Percentiles rank a stretch among this genome's conserved stretches.
Conservation (phyloP, 495 filamentous ascomycete genomes). For the Talaromyces ruber region DNA sequence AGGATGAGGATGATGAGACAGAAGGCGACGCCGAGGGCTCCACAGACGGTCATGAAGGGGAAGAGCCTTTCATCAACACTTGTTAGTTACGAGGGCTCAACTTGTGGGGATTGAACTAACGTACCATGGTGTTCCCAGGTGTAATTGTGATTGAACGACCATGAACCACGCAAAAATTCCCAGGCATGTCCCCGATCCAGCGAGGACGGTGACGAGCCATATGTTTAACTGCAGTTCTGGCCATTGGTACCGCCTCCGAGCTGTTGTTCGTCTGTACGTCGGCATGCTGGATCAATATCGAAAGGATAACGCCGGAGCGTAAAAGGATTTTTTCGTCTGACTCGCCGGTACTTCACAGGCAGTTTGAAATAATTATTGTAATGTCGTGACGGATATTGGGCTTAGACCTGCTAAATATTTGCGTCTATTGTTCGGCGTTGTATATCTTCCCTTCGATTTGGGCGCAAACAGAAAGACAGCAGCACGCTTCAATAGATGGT, state of each 20-base stretch:
- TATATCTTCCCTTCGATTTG: background rate
- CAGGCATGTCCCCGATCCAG: slow-evolving; percentile 66
- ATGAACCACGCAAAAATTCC: slow-evolving; percentile 87
- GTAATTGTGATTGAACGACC: slow-evolving; percentile 61
- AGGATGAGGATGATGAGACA: slow-evolving; percentile 63
- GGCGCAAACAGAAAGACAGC: background rate
- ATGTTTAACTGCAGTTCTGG: slow-evolving; percentile 86
- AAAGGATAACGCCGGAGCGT: background rate
- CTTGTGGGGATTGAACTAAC: slow-evolving; percentile 13
- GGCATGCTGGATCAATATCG: background rate
- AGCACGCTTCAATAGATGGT: background rate
- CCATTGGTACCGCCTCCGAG: slow-evolving; percentile 77
- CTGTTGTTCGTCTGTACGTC: slow-evolving; percentile 1
- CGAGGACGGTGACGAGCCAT: slow-evolving; percentile 84
- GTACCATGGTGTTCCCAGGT: slow-evolving; percentile 75
- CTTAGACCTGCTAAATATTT: background rate
- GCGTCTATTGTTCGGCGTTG: background rate
- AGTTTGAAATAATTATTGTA: background rate
- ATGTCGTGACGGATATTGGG: background rate
- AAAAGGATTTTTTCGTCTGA: background rate
- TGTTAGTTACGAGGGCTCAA: background rate
- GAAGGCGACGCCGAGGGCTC: slow-evolving; percentile 63
- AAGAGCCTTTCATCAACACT: slow-evolving; percentile 62
- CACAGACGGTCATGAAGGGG: slow-evolving; percentile 76
- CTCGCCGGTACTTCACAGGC: background rate